Base-by-base conservation (phyloP, 805 yeast genomes). In the Ascoidea rubescens region DNA sequence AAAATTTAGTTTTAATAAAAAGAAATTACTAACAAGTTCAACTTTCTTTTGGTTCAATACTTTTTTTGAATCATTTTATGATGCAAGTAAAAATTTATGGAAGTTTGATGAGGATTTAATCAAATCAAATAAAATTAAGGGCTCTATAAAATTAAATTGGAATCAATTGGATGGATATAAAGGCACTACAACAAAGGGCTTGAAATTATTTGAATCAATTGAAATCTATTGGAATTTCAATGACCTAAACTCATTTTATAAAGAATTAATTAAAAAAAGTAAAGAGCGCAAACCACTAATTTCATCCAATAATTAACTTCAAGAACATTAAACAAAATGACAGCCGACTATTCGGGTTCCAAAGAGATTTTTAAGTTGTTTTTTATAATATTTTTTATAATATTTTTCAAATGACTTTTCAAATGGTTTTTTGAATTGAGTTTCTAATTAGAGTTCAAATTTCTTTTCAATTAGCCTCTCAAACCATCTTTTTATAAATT, bases 111-210 rank as follows among this genome's bases (percentile, higher is more conserved):
- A 48, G 14, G 14, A 48, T 33, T 21, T 17, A 30, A 37, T 10
- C 5, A 28, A 17, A 16, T 30, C 6, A 48, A 16, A 28, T 16
- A 10, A 33, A 17, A 5, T 31, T 5, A 37, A 31, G n/a, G 32
- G 49, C 47, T 59, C 54, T 31, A 33, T 50, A 28, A 48, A 45
- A 37, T 37, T 53, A 31, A 49, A 56, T 51, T 57, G 50, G 42
- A 30, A 52, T 46, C 43, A 51, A 48, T 17, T 83, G 58, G 95
- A 86, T 64, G 95, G 95, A 0, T 72, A 71, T 53, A 73, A 74
- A 56, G 95, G 93, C 1, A 72, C 80, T 1, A 59, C 61, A n/a
- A 69, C 68, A 48, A 75, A 73, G 56, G 89, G 89, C 0, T 52
- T 67, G 4, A 68, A 70, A 55, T 57, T 75, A 8, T 82, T 84